These are phyloP conservation scores for Phytophthora megakarya DNA, from an alignment of 352 stramenopile genomes.

Conservation along the genomic window DNA sequence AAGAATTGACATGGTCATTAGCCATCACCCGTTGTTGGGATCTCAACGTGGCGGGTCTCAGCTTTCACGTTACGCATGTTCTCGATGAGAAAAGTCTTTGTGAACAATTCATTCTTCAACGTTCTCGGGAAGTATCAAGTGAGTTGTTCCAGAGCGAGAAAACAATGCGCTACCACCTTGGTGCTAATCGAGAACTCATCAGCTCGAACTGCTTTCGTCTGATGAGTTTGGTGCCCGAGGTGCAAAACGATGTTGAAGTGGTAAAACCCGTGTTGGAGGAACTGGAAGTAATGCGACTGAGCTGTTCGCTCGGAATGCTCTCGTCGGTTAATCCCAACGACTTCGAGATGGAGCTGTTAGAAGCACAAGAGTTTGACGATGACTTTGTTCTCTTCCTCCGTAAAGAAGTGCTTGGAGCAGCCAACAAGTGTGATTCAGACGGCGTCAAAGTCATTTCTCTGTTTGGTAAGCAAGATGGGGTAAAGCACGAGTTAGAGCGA, in stretches of 20 bases:
- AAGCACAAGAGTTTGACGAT: conserved; percentile 61
- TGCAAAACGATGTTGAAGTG: conserved; percentile 72
- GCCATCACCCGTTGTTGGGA: conserved; percentile 10
- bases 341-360: conserved; percentile 60
- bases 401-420: conserved; percentile 45
- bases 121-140: conserved; percentile 16
- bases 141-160: not conserved
- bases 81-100: not conserved
- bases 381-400: conserved; percentile 68
- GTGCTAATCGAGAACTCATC: conserved; percentile 25
- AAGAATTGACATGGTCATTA: conserved; percentile 10
- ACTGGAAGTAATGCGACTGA: conserved; percentile 69
- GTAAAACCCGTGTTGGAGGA: conserved; percentile 75
- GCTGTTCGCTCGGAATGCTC: conserved; percentile 57
- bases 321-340: conserved; percentile 50
- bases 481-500: conserved; percentile 46
- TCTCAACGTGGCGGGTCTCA: conserved; percentile 8
- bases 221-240: conserved; percentile 51
- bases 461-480: conserved; percentile 65
- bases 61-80: no score
- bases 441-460: conserved; percentile 46
- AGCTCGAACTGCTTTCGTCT: conserved; percentile 58
- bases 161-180: conserved; percentile 26
- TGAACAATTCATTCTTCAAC: conserved; percentile 20
- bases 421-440: conserved; percentile 5